Conservation (phyloP, 2,329 filamentous ascomycete species). For the Arthrobotrys conoides region DNA sequence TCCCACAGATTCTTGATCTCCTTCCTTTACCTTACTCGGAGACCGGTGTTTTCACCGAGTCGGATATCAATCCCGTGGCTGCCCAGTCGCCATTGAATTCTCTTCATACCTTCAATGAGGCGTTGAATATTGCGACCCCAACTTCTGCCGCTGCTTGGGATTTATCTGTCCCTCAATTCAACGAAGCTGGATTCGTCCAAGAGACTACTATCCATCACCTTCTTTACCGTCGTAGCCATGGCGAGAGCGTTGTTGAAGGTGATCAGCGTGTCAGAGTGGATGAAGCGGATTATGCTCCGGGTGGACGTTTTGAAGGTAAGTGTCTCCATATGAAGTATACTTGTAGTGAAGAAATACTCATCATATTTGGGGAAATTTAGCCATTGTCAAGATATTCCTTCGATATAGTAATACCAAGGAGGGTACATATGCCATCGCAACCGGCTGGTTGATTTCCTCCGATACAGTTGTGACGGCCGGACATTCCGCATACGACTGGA, state of each 20-base stretch:
- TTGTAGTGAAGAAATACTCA: too few species aligned
- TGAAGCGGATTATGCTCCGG: background rate
- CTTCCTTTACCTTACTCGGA: background rate
- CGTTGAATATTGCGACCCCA: slow-evolving; percentile 9
- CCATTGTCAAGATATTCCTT: slow-evolving; percentile 63
- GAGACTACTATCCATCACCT: background rate
- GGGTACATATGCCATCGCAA: slow-evolving; percentile 55
- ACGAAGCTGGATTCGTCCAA: background rate
- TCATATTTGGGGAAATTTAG: background rate
- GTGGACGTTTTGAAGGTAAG: slow-evolving; percentile 5
- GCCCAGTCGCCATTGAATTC: slow-evolving; percentile 2
- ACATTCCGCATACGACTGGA: slow-evolving; percentile 63
- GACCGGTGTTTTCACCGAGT: background rate
- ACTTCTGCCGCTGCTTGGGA: slow-evolving; percentile 11
- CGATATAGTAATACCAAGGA: slow-evolving; percentile 58
- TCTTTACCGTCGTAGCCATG: slow-evolving; percentile 5
- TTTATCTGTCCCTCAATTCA: background rate
- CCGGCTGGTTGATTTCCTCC: slow-evolving; percentile 62
- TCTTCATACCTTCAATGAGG: slow-evolving; percentile 9
- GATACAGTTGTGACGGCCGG: slow-evolving; percentile 63
- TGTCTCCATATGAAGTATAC: background rate
- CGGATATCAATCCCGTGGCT: background rate
- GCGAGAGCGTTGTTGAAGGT: background rate
- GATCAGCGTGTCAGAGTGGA: background rate
- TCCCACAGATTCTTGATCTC: slow-evolving; percentile 7